Evolutionary conservation across 805 yeast genomes (phyloP), one percentile per base, ranked within the genome.

Genomic region (Cyberlindnera samutprakarnensis): DNA sequence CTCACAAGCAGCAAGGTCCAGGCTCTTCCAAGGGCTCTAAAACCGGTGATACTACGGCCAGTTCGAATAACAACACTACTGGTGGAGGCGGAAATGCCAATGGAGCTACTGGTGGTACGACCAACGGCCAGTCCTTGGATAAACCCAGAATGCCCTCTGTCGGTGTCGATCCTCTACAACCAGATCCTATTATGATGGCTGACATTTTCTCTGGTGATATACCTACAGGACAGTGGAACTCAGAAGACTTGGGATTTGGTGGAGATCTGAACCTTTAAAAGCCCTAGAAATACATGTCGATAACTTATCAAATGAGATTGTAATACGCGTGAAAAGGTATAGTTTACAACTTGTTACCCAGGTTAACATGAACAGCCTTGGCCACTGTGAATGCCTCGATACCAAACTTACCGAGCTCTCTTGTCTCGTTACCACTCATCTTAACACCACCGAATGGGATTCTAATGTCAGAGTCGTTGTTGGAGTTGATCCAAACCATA

Each of bases 381-480:
- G 75, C 76, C 44, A 72, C 73, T 10, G 82, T 76, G 56, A 75
- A 78, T 51, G 68, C 64, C 25, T 63, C 62, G 34, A 77, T 53
- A n/a, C 82, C 83, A 44, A 75, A 72, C 40, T 72, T 70, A 23
- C 84, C 84, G 37, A 77, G 61, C 54, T 78, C 84, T 53, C 83
- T 66, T 29, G 44, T 40, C 29, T 83, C 82, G 35, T 73, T 62
- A 45, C 85, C 84, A 50, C 73, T 64, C 67, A 67, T 62, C 54
- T 78, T 78, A 23, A 74, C 75, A 50, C 84, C 84, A 29, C 85
- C 85, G 41, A 78, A 78, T 33, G 84, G 84, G 39, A 71, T 60
- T 51, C 69, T 69, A 32, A 65, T 57, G 43, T 72, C 74, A 9
- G 69, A 64, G 38, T 71, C 76, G 47, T 74, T 74, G 41, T 72